Conservation (phyloP, 2,329 filamentous ascomycete genomes). For the Xylariales sp. region DNA sequence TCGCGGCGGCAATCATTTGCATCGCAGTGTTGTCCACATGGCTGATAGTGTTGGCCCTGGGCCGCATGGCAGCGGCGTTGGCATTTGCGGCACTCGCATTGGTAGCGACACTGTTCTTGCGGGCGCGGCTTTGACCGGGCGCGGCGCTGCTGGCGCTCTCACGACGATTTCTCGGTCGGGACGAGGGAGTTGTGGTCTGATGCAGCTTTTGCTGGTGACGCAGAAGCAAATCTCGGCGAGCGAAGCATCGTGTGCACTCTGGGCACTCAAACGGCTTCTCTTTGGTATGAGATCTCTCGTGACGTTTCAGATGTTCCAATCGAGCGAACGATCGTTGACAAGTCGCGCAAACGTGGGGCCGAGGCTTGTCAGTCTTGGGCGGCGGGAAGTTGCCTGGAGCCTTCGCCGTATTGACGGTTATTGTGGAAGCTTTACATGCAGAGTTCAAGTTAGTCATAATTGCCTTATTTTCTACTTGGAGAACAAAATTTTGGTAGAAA, state of each 20-base stretch:
- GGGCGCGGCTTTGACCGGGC: constrained; percentile 66
- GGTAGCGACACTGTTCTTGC: constrained; percentile 86
- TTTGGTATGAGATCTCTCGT: constrained; percentile 68
- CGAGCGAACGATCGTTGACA: constrained; percentile 91
- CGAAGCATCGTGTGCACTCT: constrained; percentile 92
- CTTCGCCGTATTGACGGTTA: constrained; percentile 28
- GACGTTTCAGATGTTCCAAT: constrained; percentile 92
- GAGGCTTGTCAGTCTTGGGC: constrained; percentile 94
- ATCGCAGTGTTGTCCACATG: constrained; percentile 78
- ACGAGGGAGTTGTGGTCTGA: constrained; percentile 83
- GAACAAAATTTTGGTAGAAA: neutral
- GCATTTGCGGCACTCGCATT: constrained; percentile 37
- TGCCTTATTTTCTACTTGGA: too few relatives aligned
- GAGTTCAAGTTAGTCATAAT: neutral
- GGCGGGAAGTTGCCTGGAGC: constrained; percentile 55
- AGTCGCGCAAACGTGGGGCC: constrained; percentile 88
- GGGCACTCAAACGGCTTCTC: constrained; percentile 98
- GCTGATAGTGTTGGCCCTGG: constrained; percentile 92
- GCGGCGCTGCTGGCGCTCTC: constrained; percentile 79
- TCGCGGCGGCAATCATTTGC: constrained; percentile 64
- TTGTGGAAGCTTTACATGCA: constrained; percentile 16
- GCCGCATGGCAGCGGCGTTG: constrained; percentile 59
- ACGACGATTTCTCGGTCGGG: constrained; percentile 79
- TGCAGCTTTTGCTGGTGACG: constrained; percentile 98
- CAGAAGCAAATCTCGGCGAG: constrained; percentile 83